Evolutionary conservation across 768 basidiomycete genomes (phyloP).

Genomic region (Cystobasidium onofrii): DNA sequence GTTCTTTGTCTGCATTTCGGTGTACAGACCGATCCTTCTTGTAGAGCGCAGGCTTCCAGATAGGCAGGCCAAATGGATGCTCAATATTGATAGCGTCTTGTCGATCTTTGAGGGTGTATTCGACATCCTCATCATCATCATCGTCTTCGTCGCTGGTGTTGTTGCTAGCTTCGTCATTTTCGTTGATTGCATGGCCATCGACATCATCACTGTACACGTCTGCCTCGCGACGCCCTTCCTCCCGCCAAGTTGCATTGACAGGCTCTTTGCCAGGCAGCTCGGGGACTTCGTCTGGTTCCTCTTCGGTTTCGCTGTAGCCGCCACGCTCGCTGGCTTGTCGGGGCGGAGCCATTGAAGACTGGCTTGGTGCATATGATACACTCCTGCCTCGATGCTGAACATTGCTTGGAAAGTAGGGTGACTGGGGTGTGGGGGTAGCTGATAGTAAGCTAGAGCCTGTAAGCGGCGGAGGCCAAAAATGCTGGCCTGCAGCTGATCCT

Average conservation of each 20-base stretch:
- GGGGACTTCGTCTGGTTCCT: not conserved
- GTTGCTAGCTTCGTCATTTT: not conserved
- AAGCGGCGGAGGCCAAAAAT: slow-evolving; percentile 1
- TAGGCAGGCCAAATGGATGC: slow-evolving; percentile 96
- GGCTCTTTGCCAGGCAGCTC: not conserved
- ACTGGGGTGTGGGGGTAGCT: slow-evolving; percentile 17
- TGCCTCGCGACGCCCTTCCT: not conserved
- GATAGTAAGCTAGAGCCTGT: not conserved
- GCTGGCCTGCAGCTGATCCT: not conserved
- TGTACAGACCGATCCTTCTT: slow-evolving; percentile 95
- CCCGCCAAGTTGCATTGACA: not conserved
- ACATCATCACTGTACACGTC: not conserved
- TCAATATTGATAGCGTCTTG: slow-evolving; percentile 95
- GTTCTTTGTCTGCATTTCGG: slow-evolving; percentile 85
- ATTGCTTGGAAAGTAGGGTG: slow-evolving; percentile 12
- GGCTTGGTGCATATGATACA: slow-evolving; percentile 32
- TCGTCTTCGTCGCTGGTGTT: slow-evolving; percentile 20
- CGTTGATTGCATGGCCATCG: not conserved
- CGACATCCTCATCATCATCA: slow-evolving; percentile 32
- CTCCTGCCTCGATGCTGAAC: not conserved
- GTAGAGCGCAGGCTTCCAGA: slow-evolving; percentile 99
- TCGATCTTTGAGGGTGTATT: slow-evolving; percentile 71
- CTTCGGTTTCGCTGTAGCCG: slow-evolving; percentile 35
- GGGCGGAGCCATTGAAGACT: not conserved
- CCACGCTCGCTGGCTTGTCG: slow-evolving; percentile 36